A percentile compares a stretch with the other conserved stretches of the same genome.
Evolutionary conservation across 306 rosid species (phyloP).

Genomic region (Prunus persica): Prunus_persica_NCBIv2 NC_034011.1:23820501-23821000

Average conservation of each 20-base stretch:
- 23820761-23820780: constrained; percentile 86
- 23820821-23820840: constrained; percentile 56
- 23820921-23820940: constrained; percentile 43
- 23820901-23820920: constrained; percentile 60
- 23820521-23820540: constrained; percentile 29
- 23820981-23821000: constrained; percentile 69
- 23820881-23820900: constrained; percentile 52
- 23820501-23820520: constrained; percentile 28
- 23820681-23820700: neutral
- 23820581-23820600: constrained; percentile 94
- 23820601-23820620: constrained; percentile 86
- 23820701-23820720: neutral
- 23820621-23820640: constrained; percentile 73
- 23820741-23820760: constrained; percentile 15
- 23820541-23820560: constrained; percentile 38
- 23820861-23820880: constrained; percentile 63
- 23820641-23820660: constrained; percentile 29
- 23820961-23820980: constrained; percentile 71
- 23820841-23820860: constrained; percentile 67
- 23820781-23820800: constrained; percentile 61
- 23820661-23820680: constrained; percentile 6
- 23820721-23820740: neutral
- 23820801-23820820: constrained; percentile 43
- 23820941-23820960: constrained; percentile 39
- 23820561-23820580: constrained; percentile 65